A percentile compares a stretch with the other conserved stretches of the same genome.
Conservation (phyloP, 208 protist species). For the Leishmania aethiopica region DNA sequence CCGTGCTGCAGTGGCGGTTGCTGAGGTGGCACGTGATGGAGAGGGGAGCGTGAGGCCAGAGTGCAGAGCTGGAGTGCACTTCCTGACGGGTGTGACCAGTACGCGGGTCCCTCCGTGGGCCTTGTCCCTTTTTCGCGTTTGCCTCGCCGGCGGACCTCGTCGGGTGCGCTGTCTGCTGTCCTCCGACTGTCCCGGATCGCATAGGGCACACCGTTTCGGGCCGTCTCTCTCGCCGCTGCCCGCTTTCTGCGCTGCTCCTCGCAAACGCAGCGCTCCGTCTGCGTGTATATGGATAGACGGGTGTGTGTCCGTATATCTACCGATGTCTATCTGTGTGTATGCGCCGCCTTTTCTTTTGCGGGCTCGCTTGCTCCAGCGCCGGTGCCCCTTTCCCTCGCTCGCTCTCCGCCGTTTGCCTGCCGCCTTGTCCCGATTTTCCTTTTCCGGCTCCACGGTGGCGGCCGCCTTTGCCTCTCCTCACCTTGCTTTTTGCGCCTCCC, state of each 20-base stretch:
- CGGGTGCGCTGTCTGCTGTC: not conserved
- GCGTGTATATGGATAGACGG: too few species aligned
- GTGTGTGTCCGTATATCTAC: too few species aligned
- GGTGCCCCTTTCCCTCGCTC: not conserved
- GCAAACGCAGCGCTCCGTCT: too few species aligned
- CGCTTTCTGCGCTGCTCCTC: not conserved
- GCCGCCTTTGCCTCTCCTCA: not conserved
- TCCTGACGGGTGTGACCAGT: not conserved
- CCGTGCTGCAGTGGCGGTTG: not conserved
- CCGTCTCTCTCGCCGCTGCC: slow-evolving; percentile 6
- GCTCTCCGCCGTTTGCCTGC: not conserved
- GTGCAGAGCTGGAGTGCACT: not conserved
- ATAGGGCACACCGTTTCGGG: not conserved
- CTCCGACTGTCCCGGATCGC: not conserved
- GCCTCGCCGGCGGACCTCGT: not conserved
- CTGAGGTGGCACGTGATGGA: not conserved
- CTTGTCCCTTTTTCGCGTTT: not conserved
- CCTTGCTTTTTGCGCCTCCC: not conserved
- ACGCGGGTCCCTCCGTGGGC: not conserved
- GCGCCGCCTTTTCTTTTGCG: too few species aligned
- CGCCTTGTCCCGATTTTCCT: not conserved
- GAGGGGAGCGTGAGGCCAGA: not conserved
- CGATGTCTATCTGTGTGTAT: too few species aligned
- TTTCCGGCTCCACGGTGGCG: not conserved
- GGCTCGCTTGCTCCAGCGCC: not conserved